A percentile compares a stretch with the other conserved stretches of the same genome.
Evolutionary conservation across 306 rosid species (phyloP).

Genomic region (Begonia peltatifolia): DNA sequence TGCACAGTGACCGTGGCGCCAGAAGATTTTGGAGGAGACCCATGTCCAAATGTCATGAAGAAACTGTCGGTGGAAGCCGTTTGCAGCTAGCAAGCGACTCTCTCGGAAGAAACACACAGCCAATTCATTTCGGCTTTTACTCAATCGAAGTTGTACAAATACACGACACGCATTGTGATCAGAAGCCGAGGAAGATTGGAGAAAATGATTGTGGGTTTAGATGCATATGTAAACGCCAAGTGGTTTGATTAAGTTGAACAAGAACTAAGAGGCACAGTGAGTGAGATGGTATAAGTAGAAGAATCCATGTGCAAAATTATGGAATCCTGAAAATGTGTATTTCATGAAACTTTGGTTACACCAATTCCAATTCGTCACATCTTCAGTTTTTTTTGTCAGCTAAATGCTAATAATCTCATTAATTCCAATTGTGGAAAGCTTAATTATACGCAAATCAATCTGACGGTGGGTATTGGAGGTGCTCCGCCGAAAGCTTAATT

Average conservation of each 20-base stretch:
- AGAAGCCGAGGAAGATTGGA: slow-evolving; percentile 28
- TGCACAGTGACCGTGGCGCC: slow-evolving; percentile 74
- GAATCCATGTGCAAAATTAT: no score
- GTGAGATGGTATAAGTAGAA: no score
- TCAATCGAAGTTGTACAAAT: slow-evolving; percentile 77
- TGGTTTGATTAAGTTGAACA: slow-evolving; percentile 6
- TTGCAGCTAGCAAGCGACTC: slow-evolving; percentile 38
- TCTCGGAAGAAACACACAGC: slow-evolving; percentile 18
- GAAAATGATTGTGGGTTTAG: slow-evolving; percentile 29
- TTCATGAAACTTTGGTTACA: no score
- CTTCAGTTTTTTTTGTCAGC: no score
- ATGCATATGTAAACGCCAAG: slow-evolving; percentile 16
- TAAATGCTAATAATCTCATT: no score
- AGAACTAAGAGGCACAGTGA: no score
- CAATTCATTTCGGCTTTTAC: slow-evolving; percentile 34
- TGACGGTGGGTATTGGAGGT: no score
- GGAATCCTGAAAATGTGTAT: no score
- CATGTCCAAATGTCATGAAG: slow-evolving; percentile 88
- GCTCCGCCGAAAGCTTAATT: no score
- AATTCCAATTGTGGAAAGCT: no score
- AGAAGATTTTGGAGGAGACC: slow-evolving; percentile 87
- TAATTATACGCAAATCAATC: no score
- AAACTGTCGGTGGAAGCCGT: slow-evolving; percentile 82
- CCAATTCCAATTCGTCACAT: no score
- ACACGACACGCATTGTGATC: slow-evolving; percentile 69